Percentiles rank a stretch among this genome's conserved stretches.
These are phyloP conservation scores for Pinus albicaulis DNA, from an alignment of 75 land plant genomes.

Conservation along the genomic window DNA sequence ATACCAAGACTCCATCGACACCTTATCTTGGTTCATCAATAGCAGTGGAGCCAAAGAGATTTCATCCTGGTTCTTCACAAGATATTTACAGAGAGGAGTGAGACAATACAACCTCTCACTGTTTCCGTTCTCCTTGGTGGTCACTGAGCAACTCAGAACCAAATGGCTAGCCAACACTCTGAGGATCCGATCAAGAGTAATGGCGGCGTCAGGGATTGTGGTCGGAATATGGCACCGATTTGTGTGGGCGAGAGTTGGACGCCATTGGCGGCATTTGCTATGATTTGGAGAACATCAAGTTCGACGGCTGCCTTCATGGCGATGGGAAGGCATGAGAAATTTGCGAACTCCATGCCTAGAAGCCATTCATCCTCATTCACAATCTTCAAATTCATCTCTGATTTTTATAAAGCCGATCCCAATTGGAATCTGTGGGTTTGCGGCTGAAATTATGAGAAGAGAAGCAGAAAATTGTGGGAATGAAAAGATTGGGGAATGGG, in stretches of 20 bases:
- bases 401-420: no score
- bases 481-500: no score
- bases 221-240: slow-evolving; percentile 12
- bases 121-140: background rate
- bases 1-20: no score
- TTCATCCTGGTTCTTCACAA: no score
- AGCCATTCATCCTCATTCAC: slow-evolving; percentile 2
- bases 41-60: slow-evolving; percentile 20
- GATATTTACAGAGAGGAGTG: slow-evolving; percentile 20
- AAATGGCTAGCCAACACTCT: no score
- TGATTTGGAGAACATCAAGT: slow-evolving; percentile 25
- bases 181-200: slow-evolving; percentile 18
- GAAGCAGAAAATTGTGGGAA: no score
- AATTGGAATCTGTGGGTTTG: no score
- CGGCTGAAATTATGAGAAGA: no score
- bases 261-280: no score
- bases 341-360: slow-evolving; percentile 7
- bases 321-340: slow-evolving; percentile 20
- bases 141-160: slow-evolving; percentile 17
- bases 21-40: slow-evolving; percentile 18
- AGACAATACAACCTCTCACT: slow-evolving; percentile 20
- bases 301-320: slow-evolving; percentile 20
- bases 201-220: slow-evolving; percentile 8
- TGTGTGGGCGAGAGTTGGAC: no score
- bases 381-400: background rate